Evolutionary conservation across 2,329 filamentous ascomycete genomes (phyloP).

Genomic region (Cordyceps militaris): DNA sequence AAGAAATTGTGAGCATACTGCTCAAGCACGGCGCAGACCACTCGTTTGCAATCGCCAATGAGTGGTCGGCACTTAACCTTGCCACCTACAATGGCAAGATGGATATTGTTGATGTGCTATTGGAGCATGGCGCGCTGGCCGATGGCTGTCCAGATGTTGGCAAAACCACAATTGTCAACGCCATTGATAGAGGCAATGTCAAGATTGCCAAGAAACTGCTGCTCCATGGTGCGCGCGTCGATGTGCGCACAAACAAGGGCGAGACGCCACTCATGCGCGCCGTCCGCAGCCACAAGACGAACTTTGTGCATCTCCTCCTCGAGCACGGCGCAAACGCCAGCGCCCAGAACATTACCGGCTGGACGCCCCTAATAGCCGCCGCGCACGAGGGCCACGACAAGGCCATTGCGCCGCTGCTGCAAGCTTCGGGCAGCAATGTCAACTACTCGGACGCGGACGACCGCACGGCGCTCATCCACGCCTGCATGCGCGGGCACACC

Average conservation of each 20-base stretch:
- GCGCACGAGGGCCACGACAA: not conserved
- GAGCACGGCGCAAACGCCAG: not conserved
- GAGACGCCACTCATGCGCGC: constrained; percentile 10
- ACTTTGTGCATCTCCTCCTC: not conserved
- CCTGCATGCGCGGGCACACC: constrained; percentile 1
- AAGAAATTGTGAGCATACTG: constrained; percentile 6
- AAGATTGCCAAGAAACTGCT: not conserved
- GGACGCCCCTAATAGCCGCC: not conserved
- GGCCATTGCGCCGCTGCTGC: not conserved
- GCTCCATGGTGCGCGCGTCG: not conserved
- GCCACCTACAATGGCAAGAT: constrained; percentile 17
- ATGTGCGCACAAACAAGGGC: not conserved
- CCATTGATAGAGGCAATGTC: constrained; percentile 17
- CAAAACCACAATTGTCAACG: constrained; percentile 1
- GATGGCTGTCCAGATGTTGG: constrained; percentile 2
- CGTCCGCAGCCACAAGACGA: not conserved
- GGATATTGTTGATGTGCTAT: not conserved
- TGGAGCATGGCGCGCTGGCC: not conserved
- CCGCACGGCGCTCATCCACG: constrained; percentile 7
- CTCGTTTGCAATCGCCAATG: constrained; percentile 17
- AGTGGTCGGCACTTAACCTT: constrained; percentile 22
- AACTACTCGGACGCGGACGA: not conserved
- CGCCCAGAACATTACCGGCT: not conserved
- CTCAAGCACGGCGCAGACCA: constrained; percentile 23
- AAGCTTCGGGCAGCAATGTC: not conserved